Evolutionary conservation across 78 protist genomes (phyloP).

Genomic region (Monosiga brevicollis): DNA sequence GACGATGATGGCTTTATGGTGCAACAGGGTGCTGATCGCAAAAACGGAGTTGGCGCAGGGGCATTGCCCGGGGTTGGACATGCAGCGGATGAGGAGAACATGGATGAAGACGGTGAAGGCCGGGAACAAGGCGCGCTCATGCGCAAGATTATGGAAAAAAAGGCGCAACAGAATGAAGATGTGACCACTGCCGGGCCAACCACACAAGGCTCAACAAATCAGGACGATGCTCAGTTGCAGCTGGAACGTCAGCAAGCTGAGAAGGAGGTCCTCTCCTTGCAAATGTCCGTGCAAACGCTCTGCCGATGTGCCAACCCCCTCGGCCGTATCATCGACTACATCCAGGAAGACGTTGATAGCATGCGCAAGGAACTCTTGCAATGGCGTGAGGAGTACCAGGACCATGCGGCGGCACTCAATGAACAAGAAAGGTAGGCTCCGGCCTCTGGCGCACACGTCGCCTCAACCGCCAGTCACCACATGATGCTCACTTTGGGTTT

Average conservation of each 20-base stretch:
- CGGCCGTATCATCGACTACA: slow-evolving; percentile 33
- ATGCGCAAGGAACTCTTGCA: slow-evolving; percentile 12
- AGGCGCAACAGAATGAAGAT: background rate
- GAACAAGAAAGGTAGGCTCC: too few species aligned
- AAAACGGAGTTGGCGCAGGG: too few species aligned
- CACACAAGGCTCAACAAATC: background rate
- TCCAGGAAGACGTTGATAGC: slow-evolving; percentile 28
- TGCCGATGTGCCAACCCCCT: slow-evolving; percentile 45
- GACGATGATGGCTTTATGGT: too few species aligned
- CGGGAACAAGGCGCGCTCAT: background rate
- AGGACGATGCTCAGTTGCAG: background rate
- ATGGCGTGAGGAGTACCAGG: slow-evolving; percentile 9
- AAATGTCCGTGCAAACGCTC: slow-evolving; percentile 12
- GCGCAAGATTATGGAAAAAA: background rate
- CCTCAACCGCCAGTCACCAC: too few species aligned
- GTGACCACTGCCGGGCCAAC: background rate
- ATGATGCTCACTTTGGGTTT: too few species aligned
- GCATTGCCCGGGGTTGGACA: too few species aligned
- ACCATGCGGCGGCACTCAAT: too few species aligned
- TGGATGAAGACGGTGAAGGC: background rate
- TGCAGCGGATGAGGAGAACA: too few species aligned
- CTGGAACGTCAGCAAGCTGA: background rate
- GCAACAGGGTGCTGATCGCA: too few species aligned
- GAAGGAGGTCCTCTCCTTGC: background rate
- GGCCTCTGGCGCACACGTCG: too few species aligned